Percentiles rank a stretch among this genome's conserved stretches.
phyloP scores from a whole-genome alignment of 495 filamentous ascomycete species.

The Podospora conica region DNA sequence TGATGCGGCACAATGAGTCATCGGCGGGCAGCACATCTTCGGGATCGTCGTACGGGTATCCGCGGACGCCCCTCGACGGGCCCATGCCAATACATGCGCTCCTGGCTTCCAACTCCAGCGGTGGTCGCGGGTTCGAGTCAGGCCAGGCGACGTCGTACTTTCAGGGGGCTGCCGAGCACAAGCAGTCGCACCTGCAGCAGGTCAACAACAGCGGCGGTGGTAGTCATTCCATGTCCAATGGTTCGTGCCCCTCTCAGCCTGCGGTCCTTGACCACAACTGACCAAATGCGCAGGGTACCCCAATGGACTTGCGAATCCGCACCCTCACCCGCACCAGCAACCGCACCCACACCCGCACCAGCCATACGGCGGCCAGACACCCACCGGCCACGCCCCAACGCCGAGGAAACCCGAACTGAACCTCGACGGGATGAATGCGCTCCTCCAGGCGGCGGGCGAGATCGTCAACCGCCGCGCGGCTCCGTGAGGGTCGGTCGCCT shows the following conservation, averaged over 20 bases:
- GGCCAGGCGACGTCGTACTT: constrained; percentile 12
- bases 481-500: constrained; percentile 6
- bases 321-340: constrained; percentile 4
- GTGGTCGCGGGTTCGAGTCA: constrained; percentile 14
- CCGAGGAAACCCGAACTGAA: constrained; percentile 15
- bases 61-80: constrained; percentile 39
- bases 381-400: background rate
- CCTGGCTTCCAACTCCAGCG: constrained; percentile 32
- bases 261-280: background rate
- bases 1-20: constrained; percentile 36
- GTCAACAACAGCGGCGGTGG: constrained; percentile 10
- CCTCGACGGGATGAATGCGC: constrained; percentile 47
- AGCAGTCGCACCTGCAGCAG: constrained; percentile 9
- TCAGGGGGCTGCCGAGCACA: constrained; percentile 9
- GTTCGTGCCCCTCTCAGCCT: constrained; percentile 6
- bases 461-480: constrained; percentile 43
- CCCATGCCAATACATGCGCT: constrained; percentile 43
- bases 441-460: constrained; percentile 50
- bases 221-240: constrained; percentile 15
- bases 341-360: background rate
- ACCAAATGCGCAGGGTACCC: constrained; percentile 22
- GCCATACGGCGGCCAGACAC: background rate
- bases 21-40: constrained; percentile 33
- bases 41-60: constrained; percentile 21
- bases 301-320: constrained; percentile 7